Evolutionary conservation across 352 stramenopile species (phyloP).

Genomic region (Globisporangium sylvaticum): DNA sequence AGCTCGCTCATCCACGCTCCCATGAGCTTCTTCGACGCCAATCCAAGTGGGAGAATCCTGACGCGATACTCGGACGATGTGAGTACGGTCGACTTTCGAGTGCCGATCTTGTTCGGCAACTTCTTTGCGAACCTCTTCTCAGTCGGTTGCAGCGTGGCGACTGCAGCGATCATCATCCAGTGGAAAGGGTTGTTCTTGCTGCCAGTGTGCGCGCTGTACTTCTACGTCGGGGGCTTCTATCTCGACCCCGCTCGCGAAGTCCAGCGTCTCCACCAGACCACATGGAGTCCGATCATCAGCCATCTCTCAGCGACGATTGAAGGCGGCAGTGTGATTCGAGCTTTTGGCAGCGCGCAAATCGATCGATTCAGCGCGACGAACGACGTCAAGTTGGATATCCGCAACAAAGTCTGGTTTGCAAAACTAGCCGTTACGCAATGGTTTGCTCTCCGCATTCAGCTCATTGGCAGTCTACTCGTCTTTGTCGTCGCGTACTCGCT

Average conservation of each 20-base stretch:
- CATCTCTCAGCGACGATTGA: conserved; percentile 53
- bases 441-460: conserved; percentile 57
- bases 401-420: conserved; percentile 38
- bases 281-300: conserved; percentile 41
- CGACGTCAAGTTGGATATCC: conserved; percentile 31
- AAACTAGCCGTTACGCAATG: conserved; percentile 38
- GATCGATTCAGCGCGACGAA: conserved; percentile 34
- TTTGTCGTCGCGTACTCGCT: conserved; percentile 63
- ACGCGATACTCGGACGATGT: conserved; percentile 91
- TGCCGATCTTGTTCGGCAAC: conserved; percentile 38
- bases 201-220: conserved; percentile 84
- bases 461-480: conserved; percentile 80
- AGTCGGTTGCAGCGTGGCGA: conserved; percentile 71
- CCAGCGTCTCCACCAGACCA: conserved; percentile 44
- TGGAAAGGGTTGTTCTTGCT: conserved; percentile 78
- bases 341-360: conserved; percentile 42
- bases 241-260: conserved; percentile 48
- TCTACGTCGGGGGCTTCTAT: conserved; percentile 40
- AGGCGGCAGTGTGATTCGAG: conserved; percentile 45
- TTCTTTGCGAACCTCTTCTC: conserved; percentile 70
- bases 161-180: conserved; percentile 83
- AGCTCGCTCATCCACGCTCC: conserved; percentile 82
- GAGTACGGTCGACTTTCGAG: conserved; percentile 85
- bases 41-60: conserved; percentile 86
- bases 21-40: conserved; percentile 92